Evolutionary conservation across 2,329 filamentous ascomycete species (phyloP).

Genomic region (Colletotrichum caudatum): DNA sequence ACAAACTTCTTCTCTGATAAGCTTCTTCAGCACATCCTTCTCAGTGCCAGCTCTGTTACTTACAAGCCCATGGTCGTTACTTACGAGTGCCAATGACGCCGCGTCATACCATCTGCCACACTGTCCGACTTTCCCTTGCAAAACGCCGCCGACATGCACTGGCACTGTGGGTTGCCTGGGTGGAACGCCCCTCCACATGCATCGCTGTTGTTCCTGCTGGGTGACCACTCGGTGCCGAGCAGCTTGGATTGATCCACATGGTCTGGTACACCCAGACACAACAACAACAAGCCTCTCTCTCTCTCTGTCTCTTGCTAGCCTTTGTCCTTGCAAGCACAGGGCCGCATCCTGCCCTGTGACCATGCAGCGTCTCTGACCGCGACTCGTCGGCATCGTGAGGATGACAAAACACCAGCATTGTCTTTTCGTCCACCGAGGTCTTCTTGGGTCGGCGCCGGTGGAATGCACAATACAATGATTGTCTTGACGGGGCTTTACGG

Average conservation of each 20-base stretch:
- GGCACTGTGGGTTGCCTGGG: no score
- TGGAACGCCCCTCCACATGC: no score
- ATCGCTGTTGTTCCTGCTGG: not conserved
- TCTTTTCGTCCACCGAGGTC: not conserved
- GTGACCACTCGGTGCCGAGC: not conserved
- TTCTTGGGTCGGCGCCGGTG: constrained; percentile 3
- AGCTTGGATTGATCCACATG: constrained; percentile 3
- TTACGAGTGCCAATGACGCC: not conserved
- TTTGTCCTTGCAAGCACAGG: not conserved
- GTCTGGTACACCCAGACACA: constrained; percentile 9
- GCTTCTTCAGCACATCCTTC: not conserved
- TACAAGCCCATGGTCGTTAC: not conserved
- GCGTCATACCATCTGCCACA: not conserved
- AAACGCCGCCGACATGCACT: not conserved
- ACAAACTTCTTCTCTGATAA: not conserved
- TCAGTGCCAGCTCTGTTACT: not conserved
- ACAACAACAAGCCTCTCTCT: not conserved
- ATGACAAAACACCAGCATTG: not conserved
- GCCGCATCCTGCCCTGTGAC: not conserved
- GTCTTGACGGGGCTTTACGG: constrained; percentile 6
- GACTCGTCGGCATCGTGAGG: not conserved
- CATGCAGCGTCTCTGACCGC: not conserved
- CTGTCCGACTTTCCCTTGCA: not conserved
- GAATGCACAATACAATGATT: constrained; percentile 1
- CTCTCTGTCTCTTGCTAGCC: not conserved